Evolutionary conservation across 257 asterid genomes (phyloP).

Genomic region (Orobanche coerulescens): DNA sequence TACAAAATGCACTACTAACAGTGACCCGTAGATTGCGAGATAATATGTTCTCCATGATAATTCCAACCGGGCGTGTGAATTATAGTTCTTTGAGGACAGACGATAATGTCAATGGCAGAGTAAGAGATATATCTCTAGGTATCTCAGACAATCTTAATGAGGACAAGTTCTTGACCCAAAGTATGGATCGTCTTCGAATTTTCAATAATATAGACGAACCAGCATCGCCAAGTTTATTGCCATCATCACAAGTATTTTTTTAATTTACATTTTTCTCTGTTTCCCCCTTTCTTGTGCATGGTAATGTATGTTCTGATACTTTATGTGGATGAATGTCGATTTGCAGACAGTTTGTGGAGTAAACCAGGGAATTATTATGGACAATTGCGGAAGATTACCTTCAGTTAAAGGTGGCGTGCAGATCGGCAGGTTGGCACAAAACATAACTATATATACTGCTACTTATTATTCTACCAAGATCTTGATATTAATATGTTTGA

Average conservation of each 20-base stretch:
- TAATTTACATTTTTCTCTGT: conserved; percentile 3
- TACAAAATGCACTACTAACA: conserved; percentile 53
- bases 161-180: conserved; percentile 31
- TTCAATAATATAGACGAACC: conserved; percentile 32
- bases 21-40: conserved; percentile 60
- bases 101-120: conserved; percentile 33
- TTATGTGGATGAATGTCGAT: conserved; percentile 15
- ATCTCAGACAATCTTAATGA: conserved; percentile 32
- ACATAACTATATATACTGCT: conserved; percentile 13
- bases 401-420: conserved; percentile 39
- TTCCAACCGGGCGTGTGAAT: conserved; percentile 29
- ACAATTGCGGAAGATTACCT: conserved; percentile 32
- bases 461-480: not conserved
- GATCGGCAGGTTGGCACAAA: conserved; percentile 49
- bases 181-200: conserved; percentile 41
- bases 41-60: conserved; percentile 31
- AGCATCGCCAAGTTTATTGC: conserved; percentile 25
- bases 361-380: conserved; percentile 29
- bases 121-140: conserved; percentile 30
- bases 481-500: not conserved
- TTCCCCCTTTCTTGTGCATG: conserved; percentile 13
- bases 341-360: conserved; percentile 34
- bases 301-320: conserved; percentile 6
- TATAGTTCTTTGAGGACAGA: conserved; percentile 28
- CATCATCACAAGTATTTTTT: conserved; percentile 37